Conservation (phyloP, 371 early-diverging fungal species). For the Mortierella sp. region DNA sequence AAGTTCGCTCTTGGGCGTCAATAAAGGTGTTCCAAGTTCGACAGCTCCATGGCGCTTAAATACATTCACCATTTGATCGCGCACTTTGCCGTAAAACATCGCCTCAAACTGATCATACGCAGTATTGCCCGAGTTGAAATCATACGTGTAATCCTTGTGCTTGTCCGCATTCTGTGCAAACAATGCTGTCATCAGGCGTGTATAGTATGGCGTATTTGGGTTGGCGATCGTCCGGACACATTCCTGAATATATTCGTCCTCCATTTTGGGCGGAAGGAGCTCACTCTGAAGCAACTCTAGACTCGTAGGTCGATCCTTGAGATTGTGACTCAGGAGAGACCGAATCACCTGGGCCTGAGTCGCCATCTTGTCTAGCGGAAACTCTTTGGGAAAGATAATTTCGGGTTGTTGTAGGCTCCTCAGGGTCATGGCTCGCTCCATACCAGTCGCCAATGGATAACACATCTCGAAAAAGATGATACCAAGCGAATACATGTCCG, state of each 20-base stretch:
- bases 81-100: constrained; percentile 75
- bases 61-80: constrained; percentile 80
- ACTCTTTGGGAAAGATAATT: constrained; percentile 83
- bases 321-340: constrained; percentile 78
- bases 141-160: constrained; percentile 92
- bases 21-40: constrained; percentile 83
- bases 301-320: constrained; percentile 87
- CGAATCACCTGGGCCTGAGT: constrained; percentile 79
- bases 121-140: constrained; percentile 73
- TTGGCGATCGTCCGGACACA: constrained; percentile 91
- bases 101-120: constrained; percentile 69
- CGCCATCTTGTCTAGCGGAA: constrained; percentile 65
- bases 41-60: constrained; percentile 91
- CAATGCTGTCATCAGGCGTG: constrained; percentile 82
- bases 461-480: constrained; percentile 85
- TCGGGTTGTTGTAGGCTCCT: constrained; percentile 63
- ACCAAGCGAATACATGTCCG: constrained; percentile 81
- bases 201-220: constrained; percentile 89
- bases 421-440: constrained; percentile 79
- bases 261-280: constrained; percentile 84
- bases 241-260: constrained; percentile 93
- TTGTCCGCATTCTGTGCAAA: constrained; percentile 83
- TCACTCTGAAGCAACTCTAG: constrained; percentile 85
- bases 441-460: constrained; percentile 75
- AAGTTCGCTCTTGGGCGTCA: constrained; percentile 85